Base-by-base conservation (phyloP, 768 basidiomycete genomes). In the Boletus coccyginus region DNA sequence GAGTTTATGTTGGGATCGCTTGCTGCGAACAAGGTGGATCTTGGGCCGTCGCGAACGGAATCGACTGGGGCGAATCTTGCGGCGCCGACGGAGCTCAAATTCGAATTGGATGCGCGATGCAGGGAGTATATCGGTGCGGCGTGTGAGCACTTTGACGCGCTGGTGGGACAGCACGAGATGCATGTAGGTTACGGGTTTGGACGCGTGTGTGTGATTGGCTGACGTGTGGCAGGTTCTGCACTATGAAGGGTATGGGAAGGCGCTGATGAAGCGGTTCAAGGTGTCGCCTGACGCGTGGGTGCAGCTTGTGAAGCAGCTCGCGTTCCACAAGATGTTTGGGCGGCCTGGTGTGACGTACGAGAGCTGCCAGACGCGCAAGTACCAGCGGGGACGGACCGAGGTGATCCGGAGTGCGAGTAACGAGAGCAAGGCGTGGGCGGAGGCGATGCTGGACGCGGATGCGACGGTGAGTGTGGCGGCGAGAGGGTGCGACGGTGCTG, bases 271-370 rank as follows among this genome's bases (percentile, higher is more conserved):
- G 77, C 79, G 77, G 54, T 83, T 81, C 80, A 87, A 87, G 66
- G 78, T 83, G 46, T 94, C 91, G 1, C 97, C 96, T 0, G 97
- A 99, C 66, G 94, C 95, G 29, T 94, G 94, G 86, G 91, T 81
- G 17, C 97, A 99, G 74, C 80, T 98, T 52, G 86, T 95, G 62
- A 98, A 95, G 77, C 96, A 98, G 73, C 86, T 98, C 46, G 96
- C 95, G 21, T 98, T 92, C 78, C 85, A 89, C 71, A 94, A 95
- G 75, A 83, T 94, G 80, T 80, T 77, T 63, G 76, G 77, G 7
- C 80, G 89, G 2, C 86, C 89, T 10, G 90, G 84, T 3, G 86
- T 91, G 45, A 87, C 89, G 58, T 99, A 99, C 75, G 96, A 99
- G 78, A 88, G 87, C 59, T 88, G 90, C 7, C 95, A 98, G 75